Evolutionary conservation across 1,139 yeast species (phyloP).

Genomic region (Yamadazyma aaseri): DNA sequence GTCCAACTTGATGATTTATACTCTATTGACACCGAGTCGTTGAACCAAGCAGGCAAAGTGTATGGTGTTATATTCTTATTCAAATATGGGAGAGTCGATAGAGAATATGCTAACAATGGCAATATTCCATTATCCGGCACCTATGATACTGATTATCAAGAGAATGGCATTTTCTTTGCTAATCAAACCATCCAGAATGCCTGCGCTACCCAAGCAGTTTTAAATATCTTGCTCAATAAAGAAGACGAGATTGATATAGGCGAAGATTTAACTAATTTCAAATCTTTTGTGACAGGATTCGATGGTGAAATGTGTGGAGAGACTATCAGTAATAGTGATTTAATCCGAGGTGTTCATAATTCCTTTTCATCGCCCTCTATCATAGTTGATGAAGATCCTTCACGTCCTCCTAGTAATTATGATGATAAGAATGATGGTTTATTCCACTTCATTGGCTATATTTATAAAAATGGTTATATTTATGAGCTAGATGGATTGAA

Average conservation of each 20-base stretch:
- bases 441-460: slow-evolving; percentile 64
- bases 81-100: slow-evolving; percentile 51
- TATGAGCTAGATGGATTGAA: slow-evolving; percentile 70
- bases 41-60: slow-evolving; percentile 41
- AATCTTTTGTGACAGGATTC: slow-evolving; percentile 51
- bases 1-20: slow-evolving; percentile 63
- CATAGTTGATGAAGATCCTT: slow-evolving; percentile 43
- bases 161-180: slow-evolving; percentile 54
- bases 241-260: slow-evolving; percentile 47
- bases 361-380: slow-evolving; percentile 61
- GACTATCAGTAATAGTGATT: slow-evolving; percentile 60
- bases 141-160: slow-evolving; percentile 40
- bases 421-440: slow-evolving; percentile 53
- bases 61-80: slow-evolving; percentile 66
- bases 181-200: slow-evolving; percentile 69
- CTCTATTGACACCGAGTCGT: slow-evolving; percentile 50
- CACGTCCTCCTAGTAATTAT: slow-evolving; percentile 23
- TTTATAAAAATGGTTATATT: slow-evolving; percentile 45
- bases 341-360: slow-evolving; percentile 59
- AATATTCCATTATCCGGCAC: slow-evolving; percentile 43
- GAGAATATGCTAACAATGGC: slow-evolving; percentile 24
- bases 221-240: slow-evolving; percentile 51
- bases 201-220: slow-evolving; percentile 78
- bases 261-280: slow-evolving; percentile 46
- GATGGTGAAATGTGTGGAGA: slow-evolving; percentile 64